A percentile compares a stretch with the other conserved stretches of the same genome.
Evolutionary conservation across 169 alveolate species (phyloP).

Genomic region (Cryptosporidium parvum): DNA sequence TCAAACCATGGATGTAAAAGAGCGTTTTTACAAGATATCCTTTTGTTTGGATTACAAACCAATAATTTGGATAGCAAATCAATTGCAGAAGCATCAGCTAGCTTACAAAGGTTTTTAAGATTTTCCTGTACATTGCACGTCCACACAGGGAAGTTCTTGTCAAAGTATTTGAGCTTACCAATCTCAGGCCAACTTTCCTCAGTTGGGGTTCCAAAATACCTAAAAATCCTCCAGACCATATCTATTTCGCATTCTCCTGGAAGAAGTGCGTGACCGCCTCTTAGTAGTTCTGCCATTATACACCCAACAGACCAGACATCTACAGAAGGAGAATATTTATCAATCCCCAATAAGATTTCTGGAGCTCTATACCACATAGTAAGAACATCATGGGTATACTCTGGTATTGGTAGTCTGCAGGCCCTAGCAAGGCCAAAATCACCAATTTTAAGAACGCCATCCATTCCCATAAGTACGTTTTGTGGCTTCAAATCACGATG

Average conservation of each 20-base stretch:
- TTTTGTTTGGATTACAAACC: constrained; percentile 73
- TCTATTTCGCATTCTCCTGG: constrained; percentile 90
- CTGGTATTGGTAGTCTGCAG: constrained; percentile 88
- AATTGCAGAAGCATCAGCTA: constrained; percentile 69
- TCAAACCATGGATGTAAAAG: constrained; percentile 78
- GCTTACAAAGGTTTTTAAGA: constrained; percentile 56
- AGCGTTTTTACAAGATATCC: constrained; percentile 78
- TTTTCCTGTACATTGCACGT: constrained; percentile 41
- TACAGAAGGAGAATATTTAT: constrained; percentile 88
- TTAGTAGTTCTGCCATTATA: constrained; percentile 88
- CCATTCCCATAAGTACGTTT: constrained; percentile 84
- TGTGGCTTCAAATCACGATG: constrained; percentile 92
- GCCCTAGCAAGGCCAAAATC: constrained; percentile 91
- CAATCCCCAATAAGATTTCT: constrained; percentile 89
- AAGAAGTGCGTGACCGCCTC: constrained; percentile 85
- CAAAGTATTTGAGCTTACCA: constrained; percentile 52
- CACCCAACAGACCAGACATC: constrained; percentile 92
- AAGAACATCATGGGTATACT: constrained; percentile 89
- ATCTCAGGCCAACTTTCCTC: constrained; percentile 87
- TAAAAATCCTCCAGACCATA: constrained; percentile 88
- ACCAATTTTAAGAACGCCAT: constrained; percentile 86
- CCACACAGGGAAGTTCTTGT: constrained; percentile 73
- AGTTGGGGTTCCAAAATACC: constrained; percentile 88
- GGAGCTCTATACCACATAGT: constrained; percentile 92
- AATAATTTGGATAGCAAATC: constrained; percentile 77